Evolutionary conservation across 306 rosid genomes (phyloP), one percentile per base, ranked within the genome.

Genomic region (Cucumis hystrix): DNA sequence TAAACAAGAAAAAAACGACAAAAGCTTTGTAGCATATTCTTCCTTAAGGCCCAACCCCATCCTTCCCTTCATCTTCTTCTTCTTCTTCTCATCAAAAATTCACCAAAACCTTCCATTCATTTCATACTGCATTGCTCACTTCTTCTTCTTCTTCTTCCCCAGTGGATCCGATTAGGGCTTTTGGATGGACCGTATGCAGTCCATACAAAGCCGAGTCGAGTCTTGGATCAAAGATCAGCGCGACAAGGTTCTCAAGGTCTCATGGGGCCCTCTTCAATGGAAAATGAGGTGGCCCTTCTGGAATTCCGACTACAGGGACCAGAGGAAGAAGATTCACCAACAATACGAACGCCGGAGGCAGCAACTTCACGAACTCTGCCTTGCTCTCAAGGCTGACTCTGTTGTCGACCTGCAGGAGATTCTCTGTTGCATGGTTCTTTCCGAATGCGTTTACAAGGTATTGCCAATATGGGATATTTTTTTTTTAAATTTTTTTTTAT

Each of bases 371-470:
- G 88, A 88, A 70, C 92, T 95, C 82, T 91, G 97, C 63, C 79
- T 33, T 35, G 90, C 97, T 6, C 79, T 92, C 65, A 91, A 87
- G 84, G 91, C 91, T 4, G 97, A 92, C 12, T 89, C 99, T 2
- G 39, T 92, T 14, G 74, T 96, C 21, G 99, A 95, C 55, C 84
- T 95, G 85, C 99, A 89, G 84, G 99, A 92, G 76, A 88, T 95
- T 59, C 90, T 95, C 23, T 86, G 97, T 76, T 91, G 97, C 90
- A 95, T 95, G 97, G 96, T 92, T 6, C 97, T 95, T 64, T 88
- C 98, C 45, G 98, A 95, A 60, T 92, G 97, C 82, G 99, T 95
- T 71, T 95, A 92, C 90, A 92, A 95, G 98, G 99, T 92, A 10
- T 49, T 23, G 0, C 4, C 16, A 7, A 30, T 54, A 17, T 54